Base-by-base conservation (phyloP, 176 grass and related monocot genomes). In the Zea luxurians region DNA sequence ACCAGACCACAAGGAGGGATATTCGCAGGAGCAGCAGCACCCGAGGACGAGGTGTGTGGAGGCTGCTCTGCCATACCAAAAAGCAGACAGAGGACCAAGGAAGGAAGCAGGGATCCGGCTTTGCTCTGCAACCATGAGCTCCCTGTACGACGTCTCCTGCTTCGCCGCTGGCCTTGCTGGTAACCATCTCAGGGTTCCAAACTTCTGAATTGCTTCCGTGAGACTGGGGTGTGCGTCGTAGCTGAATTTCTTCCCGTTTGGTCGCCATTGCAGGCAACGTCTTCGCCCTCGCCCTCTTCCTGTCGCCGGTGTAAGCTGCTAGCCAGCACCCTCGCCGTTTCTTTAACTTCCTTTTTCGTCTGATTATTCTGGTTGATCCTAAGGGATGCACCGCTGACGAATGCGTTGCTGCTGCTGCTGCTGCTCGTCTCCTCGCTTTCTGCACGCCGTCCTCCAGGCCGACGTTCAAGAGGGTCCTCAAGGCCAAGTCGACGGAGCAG, bases 401-500 rank as follows among this genome's bases (percentile, higher is more conserved):
- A 61, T 10, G 35, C 34, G 48, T 82, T 34, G 5, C 3, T 46
- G 41, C 16, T 20, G 15, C 27, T 27, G 27, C 27, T 27, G n/a
- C 6, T 53, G 1, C 17, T 1, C 7, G 16, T 0, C 6, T 16
- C 9, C 57, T 75, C 66, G 5, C 2, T 37, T 10, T 5, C 3
- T 42, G 41, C 41, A 52, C 1, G 13, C 5, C 27, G 27, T 27
- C 27, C 27, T 27, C 27, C 90, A 97, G 93, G 40, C 71, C 86
- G 46, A 97, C 93, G 66, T 91, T 97, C 57, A 89, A 85, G 77
- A 87, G 93, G 79, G 88, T 97, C 1, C 37, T 97, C n/a, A 79
- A 70, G 41, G 89, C 78, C 8, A 86, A 87, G 67, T 97, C 93
- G 27, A 97, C 88, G 2, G 90, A 97, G 88, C 84, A 89, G 43